Conservation (phyloP, 345 rosid genomes). For the Hirschfeldia incana region DNA sequence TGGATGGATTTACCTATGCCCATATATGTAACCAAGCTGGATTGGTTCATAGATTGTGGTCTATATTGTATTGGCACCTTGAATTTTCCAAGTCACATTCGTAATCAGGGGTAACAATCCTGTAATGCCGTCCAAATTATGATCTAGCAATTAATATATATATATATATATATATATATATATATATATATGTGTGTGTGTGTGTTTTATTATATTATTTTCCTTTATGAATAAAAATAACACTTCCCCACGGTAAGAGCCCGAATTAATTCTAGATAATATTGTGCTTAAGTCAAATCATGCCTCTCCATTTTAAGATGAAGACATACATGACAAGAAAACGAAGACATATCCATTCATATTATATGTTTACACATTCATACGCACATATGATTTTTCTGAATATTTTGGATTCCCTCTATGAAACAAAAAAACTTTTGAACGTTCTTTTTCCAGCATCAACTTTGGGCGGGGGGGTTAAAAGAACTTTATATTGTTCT, state of each 20-base stretch:
- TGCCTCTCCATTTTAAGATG: conserved; percentile 14
- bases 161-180: too few relatives aligned
- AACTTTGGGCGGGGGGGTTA: background rate
- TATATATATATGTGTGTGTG: too few relatives aligned
- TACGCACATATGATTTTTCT: conserved; percentile 14
- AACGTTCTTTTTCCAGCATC: conserved; percentile 9
- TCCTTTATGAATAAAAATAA: conserved; percentile 9
- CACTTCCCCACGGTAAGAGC: background rate
- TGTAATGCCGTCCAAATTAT: background rate
- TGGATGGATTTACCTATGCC: too few relatives aligned
- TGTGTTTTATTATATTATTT: background rate
- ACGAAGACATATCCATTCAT: background rate
- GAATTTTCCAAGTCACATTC: background rate
- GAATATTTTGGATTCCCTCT: conserved; percentile 3
- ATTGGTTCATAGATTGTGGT: conserved; percentile 7
- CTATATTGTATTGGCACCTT: background rate
- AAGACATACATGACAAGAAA: background rate
- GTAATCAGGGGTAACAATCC: background rate
- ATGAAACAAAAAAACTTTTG: conserved; percentile 1
- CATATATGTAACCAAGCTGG: background rate
- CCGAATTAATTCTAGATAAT: conserved; percentile 20
- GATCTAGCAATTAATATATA: background rate
- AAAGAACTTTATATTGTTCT: conserved; percentile 15
- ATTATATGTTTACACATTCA: conserved; percentile 20
- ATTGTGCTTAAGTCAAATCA: conserved; percentile 32